phyloP scores from a whole-genome alignment of 192 early-diverging fungal species.

The Martensiomyces pterosporus region DNA sequence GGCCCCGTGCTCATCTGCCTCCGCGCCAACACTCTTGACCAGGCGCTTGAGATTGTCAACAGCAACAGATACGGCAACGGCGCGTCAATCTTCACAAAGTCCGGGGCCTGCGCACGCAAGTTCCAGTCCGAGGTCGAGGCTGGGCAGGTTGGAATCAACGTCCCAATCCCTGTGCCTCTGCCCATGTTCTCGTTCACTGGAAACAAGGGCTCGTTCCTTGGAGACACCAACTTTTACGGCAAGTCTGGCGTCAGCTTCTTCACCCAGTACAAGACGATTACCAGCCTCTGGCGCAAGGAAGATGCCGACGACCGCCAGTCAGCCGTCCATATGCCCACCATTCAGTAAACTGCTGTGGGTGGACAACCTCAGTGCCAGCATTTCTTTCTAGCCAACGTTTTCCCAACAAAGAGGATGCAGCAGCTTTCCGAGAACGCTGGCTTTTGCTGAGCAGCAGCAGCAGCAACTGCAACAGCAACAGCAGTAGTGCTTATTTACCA shows the following conservation, averaged over 20 bases:
- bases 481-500: slow-evolving; percentile 3
- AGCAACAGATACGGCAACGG: slow-evolving; percentile 85
- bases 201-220: slow-evolving; percentile 80
- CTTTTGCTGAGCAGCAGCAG: too few species aligned
- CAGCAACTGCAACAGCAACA: too few species aligned
- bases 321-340: slow-evolving; percentile 87
- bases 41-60: slow-evolving; percentile 89
- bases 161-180: slow-evolving; percentile 94
- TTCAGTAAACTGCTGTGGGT: slow-evolving; percentile 42
- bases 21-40: slow-evolving; percentile 78
- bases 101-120: slow-evolving; percentile 79
- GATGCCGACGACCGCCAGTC: slow-evolving; percentile 62
- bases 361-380: too few species aligned
- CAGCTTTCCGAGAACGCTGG: too few species aligned
- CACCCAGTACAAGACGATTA: slow-evolving; percentile 92
- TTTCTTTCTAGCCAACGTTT: too few species aligned
- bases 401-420: too few species aligned
- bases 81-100: slow-evolving; percentile 86
- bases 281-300: slow-evolving; percentile 87
- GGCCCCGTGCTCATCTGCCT: slow-evolving; percentile 87
- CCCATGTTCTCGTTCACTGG: slow-evolving; percentile 98
- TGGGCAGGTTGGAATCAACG: slow-evolving; percentile 86
- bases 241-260: slow-evolving; percentile 77
- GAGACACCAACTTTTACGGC: slow-evolving; percentile 94
- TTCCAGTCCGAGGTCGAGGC: slow-evolving; percentile 87